phyloP scores from a whole-genome alignment of 2,329 filamentous ascomycete genomes.

The Aspergillus sp. region DNA sequence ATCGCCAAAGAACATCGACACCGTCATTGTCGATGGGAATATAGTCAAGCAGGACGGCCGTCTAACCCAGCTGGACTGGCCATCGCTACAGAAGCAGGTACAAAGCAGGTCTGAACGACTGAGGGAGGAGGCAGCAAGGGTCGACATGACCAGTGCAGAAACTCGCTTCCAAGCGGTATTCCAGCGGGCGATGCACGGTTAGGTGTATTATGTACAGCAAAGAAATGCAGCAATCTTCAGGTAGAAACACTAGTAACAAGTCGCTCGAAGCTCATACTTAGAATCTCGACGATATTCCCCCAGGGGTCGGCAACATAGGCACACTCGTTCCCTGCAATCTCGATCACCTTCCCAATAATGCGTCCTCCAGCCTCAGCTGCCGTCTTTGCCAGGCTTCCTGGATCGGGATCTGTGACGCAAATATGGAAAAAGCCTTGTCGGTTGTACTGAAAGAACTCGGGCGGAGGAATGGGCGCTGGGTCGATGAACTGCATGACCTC shows the following conservation, averaged over 20 bases:
- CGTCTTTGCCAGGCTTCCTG: no score
- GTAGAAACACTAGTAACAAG: background rate
- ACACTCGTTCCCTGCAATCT: no score
- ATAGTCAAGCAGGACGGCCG: slow-evolving; percentile 5
- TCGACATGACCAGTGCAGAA: background rate
- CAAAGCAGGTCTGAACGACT: background rate
- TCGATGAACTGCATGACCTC: no score
- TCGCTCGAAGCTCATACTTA: no score
- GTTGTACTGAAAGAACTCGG: background rate
- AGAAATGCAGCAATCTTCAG: background rate
- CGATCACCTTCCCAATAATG: no score
- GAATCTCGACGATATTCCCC: no score
- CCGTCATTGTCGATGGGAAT: slow-evolving; percentile 3
- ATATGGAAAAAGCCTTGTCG: background rate
- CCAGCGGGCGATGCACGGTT: background rate
- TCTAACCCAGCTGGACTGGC: background rate
- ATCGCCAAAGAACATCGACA: slow-evolving; percentile 6
- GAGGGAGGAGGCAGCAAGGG: background rate
- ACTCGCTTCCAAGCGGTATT: background rate
- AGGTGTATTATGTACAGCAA: background rate
- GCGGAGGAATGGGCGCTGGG: no score
- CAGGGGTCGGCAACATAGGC: no score
- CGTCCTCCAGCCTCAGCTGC: no score
- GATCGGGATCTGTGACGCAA: no score
- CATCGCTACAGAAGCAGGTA: background rate